phyloP scores from a whole-genome alignment of 2,329 filamentous ascomycete genomes.

The Karstenula rhodostoma region DNA sequence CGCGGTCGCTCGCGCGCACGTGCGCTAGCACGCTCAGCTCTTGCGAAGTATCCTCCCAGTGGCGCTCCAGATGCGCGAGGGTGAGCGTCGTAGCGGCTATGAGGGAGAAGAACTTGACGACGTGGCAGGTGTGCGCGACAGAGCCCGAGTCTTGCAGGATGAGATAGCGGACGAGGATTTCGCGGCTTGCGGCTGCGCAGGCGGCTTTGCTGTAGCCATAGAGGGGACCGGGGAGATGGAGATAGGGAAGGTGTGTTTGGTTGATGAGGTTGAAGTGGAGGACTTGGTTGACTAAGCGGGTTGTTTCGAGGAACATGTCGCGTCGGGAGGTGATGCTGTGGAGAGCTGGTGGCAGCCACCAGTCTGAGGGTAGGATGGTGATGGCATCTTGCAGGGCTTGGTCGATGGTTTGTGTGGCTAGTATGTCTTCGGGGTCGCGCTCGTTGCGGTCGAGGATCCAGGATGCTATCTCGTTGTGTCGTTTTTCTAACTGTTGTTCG shows the following conservation, averaged over 20 bases:
- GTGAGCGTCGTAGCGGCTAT: constrained; percentile 11
- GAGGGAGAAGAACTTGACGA: constrained; percentile 15
- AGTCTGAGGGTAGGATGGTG: constrained; percentile 1
- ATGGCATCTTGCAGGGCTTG: not conserved
- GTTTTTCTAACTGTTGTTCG: constrained; percentile 9
- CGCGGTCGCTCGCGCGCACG: constrained; percentile 10
- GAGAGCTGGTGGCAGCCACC: constrained; percentile 12
- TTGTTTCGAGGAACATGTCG: constrained; percentile 7
- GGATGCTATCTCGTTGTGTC: constrained; percentile 10
- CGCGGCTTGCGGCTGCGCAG: constrained; percentile 14
- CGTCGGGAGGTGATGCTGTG: not conserved
- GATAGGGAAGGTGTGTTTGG: constrained; percentile 13
- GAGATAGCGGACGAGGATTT: constrained; percentile 13
- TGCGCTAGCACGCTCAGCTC: constrained; percentile 10
- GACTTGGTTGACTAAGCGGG: constrained; percentile 3
- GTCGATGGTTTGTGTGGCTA: not conserved
- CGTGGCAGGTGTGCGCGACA: constrained; percentile 1
- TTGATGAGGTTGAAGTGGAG: constrained; percentile 17
- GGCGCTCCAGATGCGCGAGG: constrained; percentile 6
- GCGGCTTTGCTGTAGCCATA: constrained; percentile 4
- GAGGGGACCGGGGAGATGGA: not conserved
- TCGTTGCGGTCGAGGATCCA: constrained; percentile 14
- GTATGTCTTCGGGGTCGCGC: not conserved
- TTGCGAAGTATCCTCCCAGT: constrained; percentile 7
- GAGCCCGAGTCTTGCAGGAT: constrained; percentile 2